Evolutionary conservation across 306 rosid species (phyloP).

Genomic region (Vigna mungo): DNA sequence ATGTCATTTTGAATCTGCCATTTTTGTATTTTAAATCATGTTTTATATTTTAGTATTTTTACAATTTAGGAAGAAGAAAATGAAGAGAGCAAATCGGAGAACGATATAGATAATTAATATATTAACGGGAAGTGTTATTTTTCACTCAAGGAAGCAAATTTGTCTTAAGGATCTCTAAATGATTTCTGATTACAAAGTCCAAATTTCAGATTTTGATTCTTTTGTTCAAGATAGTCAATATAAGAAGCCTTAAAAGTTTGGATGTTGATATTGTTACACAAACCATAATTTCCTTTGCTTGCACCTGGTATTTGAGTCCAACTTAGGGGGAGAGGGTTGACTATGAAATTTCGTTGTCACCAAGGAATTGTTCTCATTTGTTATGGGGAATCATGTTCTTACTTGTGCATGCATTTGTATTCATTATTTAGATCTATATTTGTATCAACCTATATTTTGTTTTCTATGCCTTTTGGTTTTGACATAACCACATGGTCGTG

Average conservation of each 20-base stretch:
- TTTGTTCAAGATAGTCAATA: slow-evolving; percentile 17
- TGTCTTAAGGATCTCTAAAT: slow-evolving; percentile 8
- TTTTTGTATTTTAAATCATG: slow-evolving; percentile 7
- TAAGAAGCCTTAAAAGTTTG: not conserved
- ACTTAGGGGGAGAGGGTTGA: not conserved
- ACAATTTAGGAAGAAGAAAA: slow-evolving; percentile 7
- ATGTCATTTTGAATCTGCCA: not conserved
- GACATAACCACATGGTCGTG: slow-evolving; percentile 8
- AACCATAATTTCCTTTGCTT: slow-evolving; percentile 16
- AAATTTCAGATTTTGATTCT: slow-evolving; percentile 30
- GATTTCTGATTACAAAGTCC: not conserved
- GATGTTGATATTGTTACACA: not conserved
- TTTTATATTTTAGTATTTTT: slow-evolving; percentile 3
- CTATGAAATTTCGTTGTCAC: slow-evolving; percentile 4
- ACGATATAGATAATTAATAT: slow-evolving; percentile 8
- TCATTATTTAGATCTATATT: slow-evolving; percentile 19
- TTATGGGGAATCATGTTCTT: slow-evolving; percentile 14
- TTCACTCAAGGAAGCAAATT: slow-evolving; percentile 17
- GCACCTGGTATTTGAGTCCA: slow-evolving; percentile 15
- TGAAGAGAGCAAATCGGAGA: slow-evolving; percentile 6
- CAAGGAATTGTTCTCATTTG: not conserved
- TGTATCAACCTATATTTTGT: not conserved
- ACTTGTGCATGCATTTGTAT: not conserved
- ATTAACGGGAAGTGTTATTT: not conserved
- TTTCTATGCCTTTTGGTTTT: slow-evolving; percentile 15